These are phyloP conservation scores for Zygoascus flipseniorum DNA, from an alignment of 805 yeast genomes.

Conservation along the genomic window DNA sequence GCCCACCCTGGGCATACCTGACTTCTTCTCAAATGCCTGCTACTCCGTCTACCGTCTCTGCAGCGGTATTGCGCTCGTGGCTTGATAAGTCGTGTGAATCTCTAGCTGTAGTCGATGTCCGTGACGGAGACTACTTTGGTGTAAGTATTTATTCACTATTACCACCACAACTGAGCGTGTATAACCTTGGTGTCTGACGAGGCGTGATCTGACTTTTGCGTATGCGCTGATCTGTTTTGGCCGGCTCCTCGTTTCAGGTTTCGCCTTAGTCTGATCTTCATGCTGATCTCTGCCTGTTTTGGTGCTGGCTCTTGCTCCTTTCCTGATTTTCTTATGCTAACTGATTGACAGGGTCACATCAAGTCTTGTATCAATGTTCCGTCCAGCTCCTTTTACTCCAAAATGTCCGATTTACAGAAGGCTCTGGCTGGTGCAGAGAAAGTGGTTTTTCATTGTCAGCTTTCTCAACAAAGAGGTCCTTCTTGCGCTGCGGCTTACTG, in stretches of 20 bases:
- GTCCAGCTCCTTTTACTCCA: slow-evolving; percentile 35
- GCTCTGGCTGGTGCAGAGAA: slow-evolving; percentile 34
- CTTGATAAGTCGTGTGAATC: slow-evolving; percentile 18
- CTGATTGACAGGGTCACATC: slow-evolving; percentile 46
- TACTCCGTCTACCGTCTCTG: not conserved
- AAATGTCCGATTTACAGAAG: slow-evolving; percentile 33
- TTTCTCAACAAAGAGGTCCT: slow-evolving; percentile 90
- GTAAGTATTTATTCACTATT: slow-evolving; percentile 26
- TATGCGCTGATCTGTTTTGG: not conserved
- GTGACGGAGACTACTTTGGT: slow-evolving; percentile 77
- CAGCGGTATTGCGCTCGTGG: slow-evolving; percentile 23
- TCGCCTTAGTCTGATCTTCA: not conserved
- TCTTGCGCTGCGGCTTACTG: slow-evolving; percentile 61
- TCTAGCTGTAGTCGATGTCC: slow-evolving; percentile 60
- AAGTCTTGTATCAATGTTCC: slow-evolving; percentile 49
- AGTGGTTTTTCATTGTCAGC: slow-evolving; percentile 83
- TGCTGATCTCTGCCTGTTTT: not conserved
- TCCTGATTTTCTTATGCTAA: slow-evolving; percentile 16
- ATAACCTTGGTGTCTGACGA: not conserved
- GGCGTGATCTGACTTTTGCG: not conserved
- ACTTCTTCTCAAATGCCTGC: not conserved
- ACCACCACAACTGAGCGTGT: not conserved
- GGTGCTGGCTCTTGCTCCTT: not conserved
- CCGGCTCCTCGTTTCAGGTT: not conserved
- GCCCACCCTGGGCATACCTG: not conserved